phyloP scores from a whole-genome alignment of 2,329 filamentous ascomycete species.

The Verticillium zaregamsianum region DNA sequence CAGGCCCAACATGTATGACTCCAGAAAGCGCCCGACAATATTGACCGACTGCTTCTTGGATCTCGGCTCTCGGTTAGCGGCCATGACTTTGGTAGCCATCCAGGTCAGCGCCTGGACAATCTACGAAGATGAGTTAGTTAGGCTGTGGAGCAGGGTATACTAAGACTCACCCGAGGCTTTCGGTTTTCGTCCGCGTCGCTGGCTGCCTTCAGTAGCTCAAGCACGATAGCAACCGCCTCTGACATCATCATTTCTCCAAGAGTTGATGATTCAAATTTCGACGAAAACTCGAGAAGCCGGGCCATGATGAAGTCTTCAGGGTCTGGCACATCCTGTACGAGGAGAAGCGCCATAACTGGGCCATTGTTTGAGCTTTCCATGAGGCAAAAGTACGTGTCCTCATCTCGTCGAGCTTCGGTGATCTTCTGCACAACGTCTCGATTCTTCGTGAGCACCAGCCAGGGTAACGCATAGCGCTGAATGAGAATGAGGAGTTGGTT shows the following conservation, averaged over 20 bases:
- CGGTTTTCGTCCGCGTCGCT: slow-evolving; percentile 61
- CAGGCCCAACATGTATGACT: slow-evolving; percentile 79
- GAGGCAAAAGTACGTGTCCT: slow-evolving; percentile 53
- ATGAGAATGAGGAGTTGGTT: slow-evolving; percentile 70
- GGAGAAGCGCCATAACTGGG: slow-evolving; percentile 53
- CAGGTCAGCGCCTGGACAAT: slow-evolving; percentile 42
- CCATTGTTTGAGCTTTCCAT: slow-evolving; percentile 54
- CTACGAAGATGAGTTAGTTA: slow-evolving; percentile 22
- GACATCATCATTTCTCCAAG: slow-evolving; percentile 67
- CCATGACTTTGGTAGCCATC: slow-evolving; percentile 38
- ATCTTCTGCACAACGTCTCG: slow-evolving; percentile 77
- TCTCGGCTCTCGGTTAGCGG: slow-evolving; percentile 35
- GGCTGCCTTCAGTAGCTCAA: slow-evolving; percentile 77
- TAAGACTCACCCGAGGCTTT: slow-evolving; percentile 50
- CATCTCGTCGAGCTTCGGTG: slow-evolving; percentile 69
- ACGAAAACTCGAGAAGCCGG: slow-evolving; percentile 63
- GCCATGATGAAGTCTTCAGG: slow-evolving; percentile 64
- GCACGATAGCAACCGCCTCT: slow-evolving; percentile 70
- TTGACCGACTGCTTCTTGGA: slow-evolving; percentile 50
- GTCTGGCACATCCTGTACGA: slow-evolving; percentile 52
- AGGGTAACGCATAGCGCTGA: slow-evolving; percentile 79
- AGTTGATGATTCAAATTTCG: slow-evolving; percentile 62
- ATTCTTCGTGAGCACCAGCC: slow-evolving; percentile 75
- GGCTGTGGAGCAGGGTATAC: background rate
- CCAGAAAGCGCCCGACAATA: slow-evolving; percentile 69